Evolutionary conservation across 768 basidiomycete genomes (phyloP).

Genomic region (Boletellus emodensis): DNA sequence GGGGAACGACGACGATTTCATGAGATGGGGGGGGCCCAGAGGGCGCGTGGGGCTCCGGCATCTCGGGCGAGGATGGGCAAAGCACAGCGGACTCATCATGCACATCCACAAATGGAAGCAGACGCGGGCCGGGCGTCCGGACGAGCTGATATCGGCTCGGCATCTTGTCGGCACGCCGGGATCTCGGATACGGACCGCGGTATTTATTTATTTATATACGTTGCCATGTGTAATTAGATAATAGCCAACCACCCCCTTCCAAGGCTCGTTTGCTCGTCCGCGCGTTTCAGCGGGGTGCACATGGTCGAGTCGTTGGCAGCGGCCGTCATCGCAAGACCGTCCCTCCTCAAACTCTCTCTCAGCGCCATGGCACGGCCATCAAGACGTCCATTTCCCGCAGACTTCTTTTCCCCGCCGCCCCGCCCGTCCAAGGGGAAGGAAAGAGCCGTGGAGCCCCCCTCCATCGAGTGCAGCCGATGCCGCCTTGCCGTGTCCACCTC

Average conservation of each 20-base stretch:
- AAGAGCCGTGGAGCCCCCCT: slow-evolving; percentile 32
- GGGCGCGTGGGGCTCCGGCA: slow-evolving; percentile 8
- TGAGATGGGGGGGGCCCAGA: slow-evolving; percentile 36
- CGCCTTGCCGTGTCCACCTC: slow-evolving; percentile 34
- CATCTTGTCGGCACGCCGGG: neutral
- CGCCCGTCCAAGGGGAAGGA: slow-evolving; percentile 53
- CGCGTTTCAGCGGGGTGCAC: slow-evolving; percentile 24
- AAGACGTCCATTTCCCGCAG: slow-evolving; percentile 34
- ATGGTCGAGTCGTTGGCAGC: slow-evolving; percentile 66
- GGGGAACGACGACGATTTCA: slow-evolving; percentile 52
- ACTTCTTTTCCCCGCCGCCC: slow-evolving; percentile 56
- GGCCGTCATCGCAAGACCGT: slow-evolving; percentile 41
- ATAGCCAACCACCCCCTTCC: neutral
- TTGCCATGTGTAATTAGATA: slow-evolving; percentile 14
- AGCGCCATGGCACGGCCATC: slow-evolving; percentile 29
- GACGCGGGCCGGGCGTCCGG: slow-evolving; percentile 11
- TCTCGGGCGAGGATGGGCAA: slow-evolving; percentile 23
- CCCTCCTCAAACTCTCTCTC: slow-evolving; percentile 27
- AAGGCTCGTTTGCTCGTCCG: neutral
- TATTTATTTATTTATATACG: slow-evolving; percentile 5
- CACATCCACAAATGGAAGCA: slow-evolving; percentile 16
- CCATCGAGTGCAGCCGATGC: slow-evolving; percentile 30
- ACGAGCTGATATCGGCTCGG: slow-evolving; percentile 1
- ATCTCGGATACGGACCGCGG: slow-evolving; percentile 1
- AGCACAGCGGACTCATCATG: slow-evolving; percentile 12